These are phyloP conservation scores for Venturia aucupariae DNA, from an alignment of 2,329 filamentous ascomycete species.

Conservation along the genomic window DNA sequence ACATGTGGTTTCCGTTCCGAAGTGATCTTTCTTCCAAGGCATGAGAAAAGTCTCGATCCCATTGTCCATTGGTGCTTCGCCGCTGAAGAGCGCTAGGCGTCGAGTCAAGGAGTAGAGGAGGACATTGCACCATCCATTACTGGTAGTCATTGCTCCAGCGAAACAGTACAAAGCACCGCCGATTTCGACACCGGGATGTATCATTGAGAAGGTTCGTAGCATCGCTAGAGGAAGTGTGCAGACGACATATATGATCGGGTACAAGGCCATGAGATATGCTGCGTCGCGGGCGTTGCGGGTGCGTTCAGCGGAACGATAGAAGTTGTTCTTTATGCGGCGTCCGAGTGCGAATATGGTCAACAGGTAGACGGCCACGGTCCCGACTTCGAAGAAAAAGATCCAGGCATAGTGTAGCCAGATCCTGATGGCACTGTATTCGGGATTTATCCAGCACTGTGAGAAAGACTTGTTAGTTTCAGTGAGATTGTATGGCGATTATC, in stretches of 20 bases:
- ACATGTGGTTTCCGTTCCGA: conserved; percentile 39
- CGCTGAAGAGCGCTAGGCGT: conserved; percentile 44
- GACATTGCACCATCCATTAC: conserved; percentile 50
- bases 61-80: conserved; percentile 28
- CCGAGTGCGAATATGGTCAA: conserved; percentile 32
- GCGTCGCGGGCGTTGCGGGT: conserved; percentile 28
- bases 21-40: conserved; percentile 26
- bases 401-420: conserved; percentile 56
- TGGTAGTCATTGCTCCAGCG: conserved; percentile 47
- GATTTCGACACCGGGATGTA: conserved; percentile 27
- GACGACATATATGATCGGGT: conserved; percentile 60
- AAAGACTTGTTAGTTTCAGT: conserved; percentile 9
- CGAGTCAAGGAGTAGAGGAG: conserved; percentile 50
- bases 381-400: conserved; percentile 50
- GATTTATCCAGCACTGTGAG: conserved; percentile 53
- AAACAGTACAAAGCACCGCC: conserved; percentile 26
- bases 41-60: conserved; percentile 19
- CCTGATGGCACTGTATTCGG: conserved; percentile 44
- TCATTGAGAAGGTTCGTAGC: conserved; percentile 55
- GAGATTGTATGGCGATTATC: neutral
- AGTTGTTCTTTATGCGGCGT: conserved; percentile 28
- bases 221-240: conserved; percentile 58
- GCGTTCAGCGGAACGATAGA: conserved; percentile 20
- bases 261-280: conserved; percentile 53
- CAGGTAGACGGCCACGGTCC: conserved; percentile 42